Conservation (phyloP, 768 basidiomycete species). For the Xerocomellus intermedius region DNA sequence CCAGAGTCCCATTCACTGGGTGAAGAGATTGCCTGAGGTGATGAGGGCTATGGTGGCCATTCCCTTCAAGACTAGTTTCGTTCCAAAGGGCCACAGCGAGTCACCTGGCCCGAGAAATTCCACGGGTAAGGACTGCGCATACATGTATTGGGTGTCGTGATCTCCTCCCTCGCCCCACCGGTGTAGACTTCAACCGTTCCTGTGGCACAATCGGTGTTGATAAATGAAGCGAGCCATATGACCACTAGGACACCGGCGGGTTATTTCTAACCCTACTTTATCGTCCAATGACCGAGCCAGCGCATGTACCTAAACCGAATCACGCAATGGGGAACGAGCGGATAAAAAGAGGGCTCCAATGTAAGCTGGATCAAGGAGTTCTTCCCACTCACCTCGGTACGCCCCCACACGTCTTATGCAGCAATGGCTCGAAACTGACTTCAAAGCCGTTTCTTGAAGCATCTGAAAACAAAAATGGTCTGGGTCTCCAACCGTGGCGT, state of each 20-base stretch:
- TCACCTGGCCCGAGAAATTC: no score
- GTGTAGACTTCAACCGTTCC: not conserved
- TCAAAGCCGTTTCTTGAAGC: no score
- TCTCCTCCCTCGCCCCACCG: no score
- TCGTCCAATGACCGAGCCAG: not conserved
- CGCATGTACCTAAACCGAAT: not conserved
- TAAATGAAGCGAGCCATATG: not conserved
- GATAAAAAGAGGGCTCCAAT: not conserved
- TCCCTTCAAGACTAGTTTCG: no score
- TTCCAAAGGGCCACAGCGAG: no score
- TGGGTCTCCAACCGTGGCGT: constrained; percentile 15
- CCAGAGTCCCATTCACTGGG: no score
- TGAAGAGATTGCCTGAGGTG: no score
- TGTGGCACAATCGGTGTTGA: not conserved
- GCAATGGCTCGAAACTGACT: not conserved
- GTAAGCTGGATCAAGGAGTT: not conserved
- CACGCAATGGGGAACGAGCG: not conserved
- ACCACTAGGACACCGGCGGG: not conserved
- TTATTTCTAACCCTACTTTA: not conserved
- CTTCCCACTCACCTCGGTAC: not conserved
- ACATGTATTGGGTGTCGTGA: no score
- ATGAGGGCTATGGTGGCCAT: no score
- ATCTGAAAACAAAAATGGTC: constrained; percentile 9
- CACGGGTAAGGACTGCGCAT: no score
- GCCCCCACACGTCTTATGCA: not conserved